Evolutionary conservation across 495 filamentous ascomycete genomes (phyloP).

Genomic region (Xylaria scruposa): DNA sequence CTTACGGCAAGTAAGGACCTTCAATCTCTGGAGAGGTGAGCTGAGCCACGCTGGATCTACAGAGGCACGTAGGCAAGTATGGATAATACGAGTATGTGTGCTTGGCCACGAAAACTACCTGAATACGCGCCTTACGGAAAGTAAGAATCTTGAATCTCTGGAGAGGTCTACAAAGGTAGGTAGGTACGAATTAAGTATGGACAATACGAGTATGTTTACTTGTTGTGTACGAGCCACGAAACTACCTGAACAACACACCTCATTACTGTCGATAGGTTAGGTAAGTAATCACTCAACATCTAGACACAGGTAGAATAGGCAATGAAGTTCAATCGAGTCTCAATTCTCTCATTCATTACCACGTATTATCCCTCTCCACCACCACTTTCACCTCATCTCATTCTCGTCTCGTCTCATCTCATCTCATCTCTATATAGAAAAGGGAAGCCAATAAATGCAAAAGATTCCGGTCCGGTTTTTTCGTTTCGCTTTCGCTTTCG

Average conservation of each 20-base stretch:
- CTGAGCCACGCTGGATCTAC: neutral
- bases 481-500: neutral
- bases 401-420: neutral
- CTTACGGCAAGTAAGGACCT: too few relatives aligned
- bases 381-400: neutral
- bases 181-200: too few relatives aligned
- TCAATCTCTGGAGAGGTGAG: neutral
- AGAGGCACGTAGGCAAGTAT: neutral
- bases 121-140: too few relatives aligned
- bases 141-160: too few relatives aligned
- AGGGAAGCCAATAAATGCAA: slow-evolving; percentile 9
- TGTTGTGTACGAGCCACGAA: too few relatives aligned
- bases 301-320: neutral
- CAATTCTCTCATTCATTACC: slow-evolving; percentile 6
- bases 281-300: neutral
- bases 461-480: neutral
- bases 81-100: neutral
- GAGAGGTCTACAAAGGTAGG: too few relatives aligned
- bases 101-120: neutral
- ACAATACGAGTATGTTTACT: too few relatives aligned
- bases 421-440: neutral
- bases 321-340: neutral
- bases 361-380: neutral
- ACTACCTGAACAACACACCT: too few relatives aligned
- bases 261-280: neutral